Evolutionary conservation across 176 grass and related monocot genomes (phyloP).

Genomic region (Poa pratensis): DNA sequence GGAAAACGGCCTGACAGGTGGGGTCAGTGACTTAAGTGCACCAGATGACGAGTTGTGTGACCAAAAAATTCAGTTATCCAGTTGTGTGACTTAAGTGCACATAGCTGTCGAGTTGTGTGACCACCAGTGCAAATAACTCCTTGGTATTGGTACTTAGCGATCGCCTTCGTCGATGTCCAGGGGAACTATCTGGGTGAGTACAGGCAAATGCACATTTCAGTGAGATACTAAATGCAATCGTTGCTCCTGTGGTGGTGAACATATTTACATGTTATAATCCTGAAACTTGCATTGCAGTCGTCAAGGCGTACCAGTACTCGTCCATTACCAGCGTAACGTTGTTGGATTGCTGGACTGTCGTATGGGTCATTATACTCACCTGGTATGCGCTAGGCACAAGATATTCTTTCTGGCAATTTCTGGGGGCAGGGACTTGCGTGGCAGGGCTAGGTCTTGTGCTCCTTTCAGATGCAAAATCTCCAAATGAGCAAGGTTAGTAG

Average conservation of each 20-base stretch:
- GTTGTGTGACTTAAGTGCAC: too few relatives aligned
- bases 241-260: constrained; percentile 7
- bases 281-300: constrained; percentile 46
- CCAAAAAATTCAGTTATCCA: too few relatives aligned
- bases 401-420: constrained; percentile 70
- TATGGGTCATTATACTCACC: constrained; percentile 74
- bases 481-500: constrained; percentile 40
- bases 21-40: too few relatives aligned
- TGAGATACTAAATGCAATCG: background rate
- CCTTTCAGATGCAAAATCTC: constrained; percentile 59
- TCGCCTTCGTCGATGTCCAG: constrained; percentile 81
- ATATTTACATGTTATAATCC: background rate
- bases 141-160: constrained; percentile 81
- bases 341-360: constrained; percentile 81
- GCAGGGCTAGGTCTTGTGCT: constrained; percentile 67
- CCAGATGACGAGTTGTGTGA: too few relatives aligned
- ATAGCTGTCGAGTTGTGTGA: too few relatives aligned
- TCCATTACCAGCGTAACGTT: constrained; percentile 80
- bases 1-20: too few relatives aligned
- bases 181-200: constrained; percentile 79
- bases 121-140: too few relatives aligned
- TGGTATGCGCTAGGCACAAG: constrained; percentile 70
- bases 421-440: constrained; percentile 58
- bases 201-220: background rate
- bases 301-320: constrained; percentile 79